Conservation (phyloP, 73 alveolate genomes). For the Tetrahymena borealis region DNA sequence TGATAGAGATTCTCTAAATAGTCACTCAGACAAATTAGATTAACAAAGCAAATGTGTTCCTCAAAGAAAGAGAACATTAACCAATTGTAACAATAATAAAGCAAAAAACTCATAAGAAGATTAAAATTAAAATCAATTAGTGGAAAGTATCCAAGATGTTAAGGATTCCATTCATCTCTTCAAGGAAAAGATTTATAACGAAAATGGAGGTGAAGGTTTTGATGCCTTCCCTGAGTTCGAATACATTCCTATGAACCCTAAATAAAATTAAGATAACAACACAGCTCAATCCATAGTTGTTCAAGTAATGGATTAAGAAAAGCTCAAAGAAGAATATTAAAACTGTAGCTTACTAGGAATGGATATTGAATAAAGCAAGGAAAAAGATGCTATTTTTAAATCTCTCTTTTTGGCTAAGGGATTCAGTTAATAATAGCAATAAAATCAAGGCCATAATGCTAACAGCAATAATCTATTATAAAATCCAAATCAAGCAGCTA, state of each 20-base stretch:
- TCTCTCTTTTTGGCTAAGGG: not conserved
- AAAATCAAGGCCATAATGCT: no score
- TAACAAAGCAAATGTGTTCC: not conserved
- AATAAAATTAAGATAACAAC: not conserved
- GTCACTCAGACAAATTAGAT: not conserved
- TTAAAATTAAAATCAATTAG: not conserved
- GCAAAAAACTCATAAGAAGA: not conserved
- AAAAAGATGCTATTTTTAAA: not conserved
- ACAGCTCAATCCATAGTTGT: not conserved
- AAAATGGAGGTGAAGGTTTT: not conserved
- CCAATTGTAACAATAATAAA: not conserved
- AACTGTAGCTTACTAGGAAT: not conserved
- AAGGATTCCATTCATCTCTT: not conserved
- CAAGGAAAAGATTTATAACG: not conserved
- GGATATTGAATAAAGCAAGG: not conserved
- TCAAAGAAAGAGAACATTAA: not conserved
- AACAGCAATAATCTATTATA: no score
- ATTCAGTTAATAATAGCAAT: not conserved
- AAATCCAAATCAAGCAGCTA: not conserved
- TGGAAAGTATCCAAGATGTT: not conserved
- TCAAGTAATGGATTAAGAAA: not conserved
- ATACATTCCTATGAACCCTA: not conserved
- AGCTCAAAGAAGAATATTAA: not conserved
- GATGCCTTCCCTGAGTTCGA: not conserved
- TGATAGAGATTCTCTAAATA: not conserved